Evolutionary conservation across 2,329 filamentous ascomycete genomes (phyloP), one percentile per base, ranked within the genome.

Genomic region (Exophiala sp.): DNA sequence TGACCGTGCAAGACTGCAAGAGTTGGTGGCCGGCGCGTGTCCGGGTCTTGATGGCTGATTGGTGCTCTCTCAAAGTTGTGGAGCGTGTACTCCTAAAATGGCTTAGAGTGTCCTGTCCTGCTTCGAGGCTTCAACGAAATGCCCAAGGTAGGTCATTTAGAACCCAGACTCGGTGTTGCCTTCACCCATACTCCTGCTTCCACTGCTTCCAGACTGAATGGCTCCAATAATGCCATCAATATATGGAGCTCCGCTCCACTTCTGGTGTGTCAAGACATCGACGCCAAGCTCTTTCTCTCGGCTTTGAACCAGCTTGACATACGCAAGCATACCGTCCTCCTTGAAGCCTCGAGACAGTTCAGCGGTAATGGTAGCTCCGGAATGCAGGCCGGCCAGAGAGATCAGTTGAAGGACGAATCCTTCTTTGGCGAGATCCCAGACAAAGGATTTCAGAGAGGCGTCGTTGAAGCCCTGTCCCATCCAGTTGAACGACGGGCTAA

Each of bases 401-500:
- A 86, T 84, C 39, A 86, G 73, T 70, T 86, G 83, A 51, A 86
- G 72, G 20, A 84, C 78, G 62, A 85, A 86, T 34, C 92, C 92
- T 65, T 96, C 88, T 68, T 86, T 84, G 7, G 91, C 94, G 61
- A 99, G 84, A 70, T 97, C 92, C 92, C 92, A 97, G 65, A 99
- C 88, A 71, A 99, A 99, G 5, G 83, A 90, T 74, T 88, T 90
- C 51, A 99, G 80, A 5, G 87, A 86, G 57, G 84, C 85, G 60
- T 91, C 84, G 2, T 82, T 86, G 73, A 97, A 99, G 29, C 92
- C 94, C 69, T 97, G 91, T 9, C 85, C 85, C 84, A 95, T 94
- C 94, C 94, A 99, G 78, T 99, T 97, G 81, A 99, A 99, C 7
- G 89, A 95, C 1, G 94, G 94, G 3, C 87, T 91, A 1, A 99